Evolutionary conservation across 768 basidiomycete species (phyloP).

Genomic region (Coprinellus micaceus): DNA sequence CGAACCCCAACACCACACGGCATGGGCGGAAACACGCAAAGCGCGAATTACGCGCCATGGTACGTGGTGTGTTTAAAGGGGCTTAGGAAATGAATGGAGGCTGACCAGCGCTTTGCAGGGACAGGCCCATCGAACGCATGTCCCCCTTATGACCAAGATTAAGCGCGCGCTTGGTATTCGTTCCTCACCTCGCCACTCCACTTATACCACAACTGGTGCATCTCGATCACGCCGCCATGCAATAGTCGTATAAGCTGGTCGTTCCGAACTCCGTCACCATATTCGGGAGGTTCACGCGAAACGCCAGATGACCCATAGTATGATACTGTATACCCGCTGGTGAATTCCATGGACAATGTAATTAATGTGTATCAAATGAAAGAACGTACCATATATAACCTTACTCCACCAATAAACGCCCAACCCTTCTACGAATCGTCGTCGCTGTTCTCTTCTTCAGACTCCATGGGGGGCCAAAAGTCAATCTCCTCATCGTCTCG

Average conservation of each 20-base stretch:
- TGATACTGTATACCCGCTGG: background rate
- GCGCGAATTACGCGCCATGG: slow-evolving; percentile 43
- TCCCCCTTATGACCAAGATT: slow-evolving; percentile 49
- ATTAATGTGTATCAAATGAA: background rate
- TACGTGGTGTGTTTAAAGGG: slow-evolving; percentile 18
- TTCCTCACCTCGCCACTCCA: slow-evolving; percentile 35
- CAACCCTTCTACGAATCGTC: slow-evolving; percentile 22
- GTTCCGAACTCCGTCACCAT: no score
- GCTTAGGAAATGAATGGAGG: background rate
- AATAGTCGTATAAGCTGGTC: slow-evolving; percentile 1
- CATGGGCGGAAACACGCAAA: slow-evolving; percentile 44
- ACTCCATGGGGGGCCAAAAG: slow-evolving; percentile 39
- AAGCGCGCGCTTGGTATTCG: slow-evolving; percentile 51
- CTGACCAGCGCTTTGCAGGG: slow-evolving; percentile 28
- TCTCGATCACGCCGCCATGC: background rate
- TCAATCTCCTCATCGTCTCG: slow-evolving; percentile 20
- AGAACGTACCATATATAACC: background rate
- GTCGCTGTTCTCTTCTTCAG: slow-evolving; percentile 28
- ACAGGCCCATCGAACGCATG: slow-evolving; percentile 39
- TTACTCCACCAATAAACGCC: no score
- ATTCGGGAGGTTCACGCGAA: no score
- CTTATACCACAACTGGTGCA: slow-evolving; percentile 1
- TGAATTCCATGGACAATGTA: background rate
- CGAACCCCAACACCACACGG: slow-evolving; percentile 49
- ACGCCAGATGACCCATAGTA: no score